Evolutionary conservation across 1,284 basidiomycete species (phyloP), one percentile per base, ranked within the genome.

Genomic region (Ustilago trichophora): DNA sequence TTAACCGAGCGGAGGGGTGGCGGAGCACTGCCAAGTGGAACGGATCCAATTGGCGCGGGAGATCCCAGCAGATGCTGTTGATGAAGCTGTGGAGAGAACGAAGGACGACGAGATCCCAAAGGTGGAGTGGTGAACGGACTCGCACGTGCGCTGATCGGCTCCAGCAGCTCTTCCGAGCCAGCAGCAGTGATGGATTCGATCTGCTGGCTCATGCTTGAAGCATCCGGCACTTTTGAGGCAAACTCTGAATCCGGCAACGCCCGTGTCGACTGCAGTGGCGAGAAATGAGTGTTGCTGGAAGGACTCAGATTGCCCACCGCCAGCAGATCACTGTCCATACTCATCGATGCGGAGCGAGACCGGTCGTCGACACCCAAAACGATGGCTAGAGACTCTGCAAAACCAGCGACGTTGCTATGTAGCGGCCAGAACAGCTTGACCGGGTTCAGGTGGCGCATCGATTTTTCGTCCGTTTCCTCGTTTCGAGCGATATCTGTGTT

Each of bases 381-480:
- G 18, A 73, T 73, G 19, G 44, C 49, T 19, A 75, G 44, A 5
- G 57, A 48, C 33, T 75, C 73, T n/a, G 46, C 63, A 21, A 38
- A 67, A 12, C 24, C 53, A 8, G 63, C 37, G 7, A 66, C 35
- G 44, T 24, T 56, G 26, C 54, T 45, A 42, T 75, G 73, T 22
- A 68, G 31, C 25, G 59, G 55, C 73, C 73, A 75, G 32, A 73
- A 75, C 18, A 64, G 32, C 37, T 72, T 72, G 37, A 75, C 73
- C 16, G 67, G 50, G 26, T 70, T 63, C n/a, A 60, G 29, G 32
- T 72, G 58, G 4, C 65, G 55, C 51, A 72, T 59, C 26, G 57
- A 57, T 24, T 37, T 44, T 38, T 72, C 70, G 12, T 53, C 42
- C 12, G 66, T 69, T 31, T 55, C 59, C 25, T 59, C 50, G 42